These are phyloP conservation scores for Fusarium incarnatum DNA, from an alignment of 2,329 filamentous ascomycete species.

Conservation along the genomic window DNA sequence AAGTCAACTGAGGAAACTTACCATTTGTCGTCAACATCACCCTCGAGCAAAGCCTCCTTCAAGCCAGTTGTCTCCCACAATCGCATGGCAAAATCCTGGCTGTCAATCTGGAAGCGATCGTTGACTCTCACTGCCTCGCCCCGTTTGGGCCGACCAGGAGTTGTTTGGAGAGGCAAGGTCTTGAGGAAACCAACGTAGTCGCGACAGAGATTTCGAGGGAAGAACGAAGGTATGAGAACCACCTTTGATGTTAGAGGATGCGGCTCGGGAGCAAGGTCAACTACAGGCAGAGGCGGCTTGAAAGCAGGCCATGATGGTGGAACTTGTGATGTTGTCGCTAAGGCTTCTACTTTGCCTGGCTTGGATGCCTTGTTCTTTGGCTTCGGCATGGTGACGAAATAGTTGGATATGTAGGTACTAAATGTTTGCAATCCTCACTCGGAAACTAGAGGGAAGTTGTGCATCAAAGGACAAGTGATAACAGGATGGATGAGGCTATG, in stretches of 20 bases:
- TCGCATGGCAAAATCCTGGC: constrained; percentile 76
- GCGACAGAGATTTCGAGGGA: constrained; percentile 79
- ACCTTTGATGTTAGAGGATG: constrained; percentile 70
- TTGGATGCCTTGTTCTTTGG: constrained; percentile 51
- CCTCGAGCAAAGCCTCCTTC: constrained; percentile 66
- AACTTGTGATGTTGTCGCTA: constrained; percentile 48
- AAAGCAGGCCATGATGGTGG: constrained; percentile 75
- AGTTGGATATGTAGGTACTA: neutral
- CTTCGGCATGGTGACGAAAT: constrained; percentile 49
- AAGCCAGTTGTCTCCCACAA: constrained; percentile 84
- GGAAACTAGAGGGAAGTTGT: neutral
- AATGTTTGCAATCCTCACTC: neutral
- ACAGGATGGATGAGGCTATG: neutral
- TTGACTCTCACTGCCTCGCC: constrained; percentile 88
- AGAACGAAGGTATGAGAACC: constrained; percentile 78
- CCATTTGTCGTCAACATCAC: constrained; percentile 57
- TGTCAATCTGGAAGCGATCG: constrained; percentile 86
- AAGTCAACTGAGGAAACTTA: constrained; percentile 48
- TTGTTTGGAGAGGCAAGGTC: constrained; percentile 78
- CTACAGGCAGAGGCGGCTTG: constrained; percentile 73
- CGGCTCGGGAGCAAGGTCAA: constrained; percentile 70
- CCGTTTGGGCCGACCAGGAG: constrained; percentile 80
- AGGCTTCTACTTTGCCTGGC: constrained; percentile 31
- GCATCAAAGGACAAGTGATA: neutral
- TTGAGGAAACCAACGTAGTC: constrained; percentile 79